A percentile compares a stretch with the other conserved stretches of the same genome.
Conservation (phyloP, 371 early-diverging fungal genomes). For the Haplosporangium sp. region DNA sequence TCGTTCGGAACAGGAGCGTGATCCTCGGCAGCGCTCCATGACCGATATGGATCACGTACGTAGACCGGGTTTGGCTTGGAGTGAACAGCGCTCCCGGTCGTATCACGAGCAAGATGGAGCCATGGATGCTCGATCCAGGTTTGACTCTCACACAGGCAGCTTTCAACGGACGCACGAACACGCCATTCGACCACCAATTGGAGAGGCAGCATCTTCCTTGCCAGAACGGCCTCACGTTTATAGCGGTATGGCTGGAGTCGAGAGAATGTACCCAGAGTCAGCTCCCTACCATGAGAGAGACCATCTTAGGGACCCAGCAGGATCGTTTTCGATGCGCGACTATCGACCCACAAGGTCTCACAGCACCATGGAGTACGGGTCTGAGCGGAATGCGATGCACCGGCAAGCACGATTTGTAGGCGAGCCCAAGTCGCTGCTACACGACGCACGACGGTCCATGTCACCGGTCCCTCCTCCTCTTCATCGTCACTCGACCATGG, state of each 20-base stretch:
- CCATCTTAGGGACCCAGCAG: not conserved
- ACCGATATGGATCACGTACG: slow-evolving; percentile 36
- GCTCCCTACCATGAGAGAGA: slow-evolving; percentile 23
- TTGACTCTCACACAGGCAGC: slow-evolving; percentile 17
- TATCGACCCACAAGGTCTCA: slow-evolving; percentile 21
- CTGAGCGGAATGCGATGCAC: slow-evolving; percentile 7
- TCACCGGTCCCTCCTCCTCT: slow-evolving; percentile 18
- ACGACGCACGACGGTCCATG: slow-evolving; percentile 26
- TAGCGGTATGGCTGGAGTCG: slow-evolving; percentile 29
- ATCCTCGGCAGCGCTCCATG: slow-evolving; percentile 27
- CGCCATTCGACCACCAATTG: slow-evolving; percentile 2
- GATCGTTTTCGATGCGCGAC: slow-evolving; percentile 7
- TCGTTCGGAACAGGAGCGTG: slow-evolving; percentile 20
- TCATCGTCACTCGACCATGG: slow-evolving; percentile 8
- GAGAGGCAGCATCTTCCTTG: slow-evolving; percentile 5
- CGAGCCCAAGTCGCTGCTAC: slow-evolving; percentile 15
- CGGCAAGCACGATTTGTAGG: slow-evolving; percentile 16
- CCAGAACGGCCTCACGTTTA: slow-evolving; percentile 19
- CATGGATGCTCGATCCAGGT: slow-evolving; percentile 18
- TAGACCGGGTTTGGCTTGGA: slow-evolving; percentile 17
- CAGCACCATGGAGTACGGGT: slow-evolving; percentile 26
- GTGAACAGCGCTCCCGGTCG: slow-evolving; percentile 39
- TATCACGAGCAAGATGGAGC: slow-evolving; percentile 28
- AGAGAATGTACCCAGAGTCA: slow-evolving; percentile 11
- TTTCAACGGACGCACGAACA: slow-evolving; percentile 18